phyloP scores from a whole-genome alignment of 805 yeast genomes.

The Candida insectalens region DNA sequence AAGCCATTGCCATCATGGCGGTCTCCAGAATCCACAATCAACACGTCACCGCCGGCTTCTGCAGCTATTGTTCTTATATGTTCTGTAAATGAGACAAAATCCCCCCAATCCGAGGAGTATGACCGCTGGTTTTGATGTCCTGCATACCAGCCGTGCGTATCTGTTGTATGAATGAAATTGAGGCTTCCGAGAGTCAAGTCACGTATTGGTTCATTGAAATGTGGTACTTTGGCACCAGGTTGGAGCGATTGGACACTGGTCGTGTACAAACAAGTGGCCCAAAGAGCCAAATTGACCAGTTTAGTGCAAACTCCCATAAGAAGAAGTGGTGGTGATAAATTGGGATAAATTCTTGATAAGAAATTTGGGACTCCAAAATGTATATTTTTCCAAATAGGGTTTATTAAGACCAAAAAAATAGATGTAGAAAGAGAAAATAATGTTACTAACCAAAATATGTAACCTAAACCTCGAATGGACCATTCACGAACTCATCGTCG shows the following conservation, averaged over 20 bases:
- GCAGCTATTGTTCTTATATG: conserved; percentile 30
- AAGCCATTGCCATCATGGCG: conserved; percentile 92
- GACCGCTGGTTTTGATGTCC: conserved; percentile 77
- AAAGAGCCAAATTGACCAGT: too few species aligned
- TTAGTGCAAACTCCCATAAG: too few species aligned
- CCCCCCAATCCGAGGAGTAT: conserved; percentile 89
- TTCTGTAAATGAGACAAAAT: conserved; percentile 59
- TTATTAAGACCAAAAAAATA: too few species aligned
- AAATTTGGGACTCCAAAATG: too few species aligned
- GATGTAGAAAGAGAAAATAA: too few species aligned
- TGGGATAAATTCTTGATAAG: too few species aligned
- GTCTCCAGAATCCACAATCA: conserved; percentile 85
- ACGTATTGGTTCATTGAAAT: conserved; percentile 31
- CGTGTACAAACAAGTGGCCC: too few species aligned
- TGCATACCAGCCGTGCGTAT: conserved; percentile 94
- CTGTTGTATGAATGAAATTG: conserved; percentile 90
- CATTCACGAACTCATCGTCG: conserved; percentile 80
- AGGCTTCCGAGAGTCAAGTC: conserved; percentile 60
- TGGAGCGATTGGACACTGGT: too few species aligned
- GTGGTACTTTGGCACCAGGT: conserved; percentile 23
- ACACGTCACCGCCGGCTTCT: conserved; percentile 44
- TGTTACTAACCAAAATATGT: too few species aligned
- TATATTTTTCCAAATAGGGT: too few species aligned
- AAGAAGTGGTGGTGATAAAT: too few species aligned
- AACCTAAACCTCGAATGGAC: conserved; percentile 73